A percentile compares a stretch with the other conserved stretches of the same genome.
Evolutionary conservation across 352 stramenopile species (phyloP).

Genomic region (Vaucheria bursata): DNA sequence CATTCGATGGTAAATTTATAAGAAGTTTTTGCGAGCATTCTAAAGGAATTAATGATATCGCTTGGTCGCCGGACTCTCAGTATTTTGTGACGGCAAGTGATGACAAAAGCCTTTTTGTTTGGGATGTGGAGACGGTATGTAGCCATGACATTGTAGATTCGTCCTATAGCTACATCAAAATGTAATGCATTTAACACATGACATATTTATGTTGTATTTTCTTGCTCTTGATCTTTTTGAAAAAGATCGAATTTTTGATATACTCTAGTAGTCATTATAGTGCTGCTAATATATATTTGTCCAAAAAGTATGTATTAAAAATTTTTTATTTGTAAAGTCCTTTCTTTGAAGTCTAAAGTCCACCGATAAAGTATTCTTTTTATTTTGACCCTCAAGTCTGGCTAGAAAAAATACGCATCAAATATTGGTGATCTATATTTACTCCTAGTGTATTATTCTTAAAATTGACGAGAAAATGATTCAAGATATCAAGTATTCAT

Average conservation of each 20-base stretch:
- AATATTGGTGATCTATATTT: no score
- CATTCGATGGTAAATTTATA: conserved; percentile 17
- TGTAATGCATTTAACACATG: background rate
- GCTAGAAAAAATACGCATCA: no score
- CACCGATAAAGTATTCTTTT: no score
- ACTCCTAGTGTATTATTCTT: no score
- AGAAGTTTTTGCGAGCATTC: conserved; percentile 67
- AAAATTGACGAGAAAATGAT: no score
- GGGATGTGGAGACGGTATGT: conserved; percentile 77
- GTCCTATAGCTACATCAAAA: background rate
- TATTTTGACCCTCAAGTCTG: no score
- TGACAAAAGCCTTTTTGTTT: conserved; percentile 85
- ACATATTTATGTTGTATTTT: background rate
- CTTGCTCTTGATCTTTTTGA: background rate
- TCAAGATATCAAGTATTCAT: no score
- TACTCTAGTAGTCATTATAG: no score
- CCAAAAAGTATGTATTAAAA: no score
- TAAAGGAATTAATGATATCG: conserved; percentile 81
- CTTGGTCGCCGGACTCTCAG: conserved; percentile 69
- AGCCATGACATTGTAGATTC: conserved; percentile 14
- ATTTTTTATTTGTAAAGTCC: no score
- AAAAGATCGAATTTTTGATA: background rate
- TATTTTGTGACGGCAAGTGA: conserved; percentile 81
- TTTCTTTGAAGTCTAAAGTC: no score
- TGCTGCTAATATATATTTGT: no score